Conservation (phyloP, 768 basidiomycete species). For the Glaciozyma antarctica region DNA sequence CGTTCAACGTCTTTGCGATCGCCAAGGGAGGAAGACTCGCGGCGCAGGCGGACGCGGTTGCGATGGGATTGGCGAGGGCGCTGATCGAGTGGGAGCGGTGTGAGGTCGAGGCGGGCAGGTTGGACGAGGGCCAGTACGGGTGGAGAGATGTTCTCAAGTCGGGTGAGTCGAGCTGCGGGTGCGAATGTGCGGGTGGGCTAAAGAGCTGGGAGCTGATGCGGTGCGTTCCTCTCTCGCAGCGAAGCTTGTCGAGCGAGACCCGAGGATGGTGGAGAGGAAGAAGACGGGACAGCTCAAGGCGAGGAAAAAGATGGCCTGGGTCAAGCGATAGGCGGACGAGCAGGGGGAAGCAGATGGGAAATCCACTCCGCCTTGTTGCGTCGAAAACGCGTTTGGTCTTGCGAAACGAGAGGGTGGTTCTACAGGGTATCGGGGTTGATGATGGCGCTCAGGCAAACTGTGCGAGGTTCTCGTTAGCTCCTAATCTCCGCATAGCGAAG, state of each 20-base stretch:
- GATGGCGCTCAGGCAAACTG: no score
- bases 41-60: conserved; percentile 78
- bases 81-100: conserved; percentile 34
- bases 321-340: conserved; percentile 61
- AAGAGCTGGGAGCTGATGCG: conserved; percentile 1
- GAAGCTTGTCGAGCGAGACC: conserved; percentile 77
- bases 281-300: conserved; percentile 90
- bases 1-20: conserved; percentile 62
- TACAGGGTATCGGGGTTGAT: no score
- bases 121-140: conserved; percentile 55
- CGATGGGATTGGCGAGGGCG: conserved; percentile 42
- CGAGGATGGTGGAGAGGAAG: conserved; percentile 96
- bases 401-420: no score
- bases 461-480: no score
- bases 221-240: conserved; percentile 45
- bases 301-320: conserved; percentile 89
- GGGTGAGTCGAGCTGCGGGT: conserved; percentile 45
- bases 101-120: conserved; percentile 38
- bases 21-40: conserved; percentile 80
- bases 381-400: no score
- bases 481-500: no score
- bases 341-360: not conserved
- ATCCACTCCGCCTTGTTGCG: no score
- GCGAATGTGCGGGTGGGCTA: not conserved
- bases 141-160: conserved; percentile 57